These are phyloP conservation scores for Pythium monospermum DNA, from an alignment of 352 stramenopile species.

Conservation along the genomic window DNA sequence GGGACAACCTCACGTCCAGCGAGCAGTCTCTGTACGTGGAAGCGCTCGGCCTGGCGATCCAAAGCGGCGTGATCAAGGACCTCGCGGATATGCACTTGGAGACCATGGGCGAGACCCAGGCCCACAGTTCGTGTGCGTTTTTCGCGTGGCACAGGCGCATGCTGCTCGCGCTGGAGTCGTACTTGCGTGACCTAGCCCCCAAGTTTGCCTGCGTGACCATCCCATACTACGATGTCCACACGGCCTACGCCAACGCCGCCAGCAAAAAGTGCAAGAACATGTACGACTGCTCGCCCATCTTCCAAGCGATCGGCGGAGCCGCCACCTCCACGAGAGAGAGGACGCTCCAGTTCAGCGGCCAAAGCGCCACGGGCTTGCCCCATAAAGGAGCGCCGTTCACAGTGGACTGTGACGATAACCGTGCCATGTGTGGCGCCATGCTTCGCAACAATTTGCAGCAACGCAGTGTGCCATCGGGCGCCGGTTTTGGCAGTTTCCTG, in stretches of 20 bases:
- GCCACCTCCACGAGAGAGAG: slow-evolving; percentile 11
- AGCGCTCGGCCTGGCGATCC: slow-evolving; percentile 33
- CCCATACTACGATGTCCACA: slow-evolving; percentile 78
- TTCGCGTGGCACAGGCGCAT: slow-evolving; percentile 63
- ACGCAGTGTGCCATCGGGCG: slow-evolving; percentile 33
- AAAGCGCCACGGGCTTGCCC: slow-evolving; percentile 27
- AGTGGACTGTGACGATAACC: slow-evolving; percentile 37
- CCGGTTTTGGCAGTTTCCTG: slow-evolving; percentile 49
- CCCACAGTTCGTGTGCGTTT: slow-evolving; percentile 51
- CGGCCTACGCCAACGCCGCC: slow-evolving; percentile 44
- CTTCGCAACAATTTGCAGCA: slow-evolving; percentile 41
- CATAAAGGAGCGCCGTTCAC: slow-evolving; percentile 31
- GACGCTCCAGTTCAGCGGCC: slow-evolving; percentile 25
- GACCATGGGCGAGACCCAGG: slow-evolving; percentile 40
- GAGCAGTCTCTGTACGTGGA: slow-evolving; percentile 61
- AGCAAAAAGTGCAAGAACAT: slow-evolving; percentile 49
- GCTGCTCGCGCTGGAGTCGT: slow-evolving; percentile 59
- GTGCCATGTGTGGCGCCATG: slow-evolving; percentile 28
- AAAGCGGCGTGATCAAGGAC: slow-evolving; percentile 38
- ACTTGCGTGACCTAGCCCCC: slow-evolving; percentile 47
- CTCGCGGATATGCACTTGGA: slow-evolving; percentile 49
- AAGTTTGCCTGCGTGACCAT: slow-evolving; percentile 64
- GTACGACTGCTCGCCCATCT: slow-evolving; percentile 61
- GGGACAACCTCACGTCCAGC: slow-evolving; percentile 30
- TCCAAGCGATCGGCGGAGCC: slow-evolving; percentile 38